These are phyloP conservation scores for Dothideomycetidae sp. DNA, from an alignment of 2,329 filamentous ascomycete species.

Conservation along the genomic window DNA sequence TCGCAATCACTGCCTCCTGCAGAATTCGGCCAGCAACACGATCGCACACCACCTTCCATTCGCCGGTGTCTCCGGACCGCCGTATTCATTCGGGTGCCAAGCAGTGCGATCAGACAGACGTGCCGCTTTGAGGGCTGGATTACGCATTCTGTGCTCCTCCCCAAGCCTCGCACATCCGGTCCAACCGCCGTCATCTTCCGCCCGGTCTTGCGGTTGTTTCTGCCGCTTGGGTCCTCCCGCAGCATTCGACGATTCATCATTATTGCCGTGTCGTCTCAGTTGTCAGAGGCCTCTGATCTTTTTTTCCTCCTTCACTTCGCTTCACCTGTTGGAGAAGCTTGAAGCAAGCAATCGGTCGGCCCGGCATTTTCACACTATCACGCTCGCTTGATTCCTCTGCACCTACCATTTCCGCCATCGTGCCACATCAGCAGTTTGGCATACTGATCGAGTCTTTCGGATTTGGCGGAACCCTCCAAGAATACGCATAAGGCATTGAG, in stretches of 20 bases:
- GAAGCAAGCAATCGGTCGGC: too few relatives aligned
- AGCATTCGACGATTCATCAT: slow-evolving; percentile 1
- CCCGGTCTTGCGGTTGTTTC: slow-evolving; percentile 7
- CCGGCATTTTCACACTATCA: too few relatives aligned
- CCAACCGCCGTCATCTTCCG: neutral
- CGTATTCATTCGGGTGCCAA: neutral
- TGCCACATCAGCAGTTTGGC: too few relatives aligned
- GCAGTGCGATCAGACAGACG: neutral
- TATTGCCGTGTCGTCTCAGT: too few relatives aligned
- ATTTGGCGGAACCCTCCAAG: too few relatives aligned
- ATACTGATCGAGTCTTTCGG: too few relatives aligned
- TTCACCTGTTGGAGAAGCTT: too few relatives aligned
- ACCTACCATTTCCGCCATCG: too few relatives aligned
- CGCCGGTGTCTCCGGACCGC: neutral
- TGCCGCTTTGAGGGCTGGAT: neutral
- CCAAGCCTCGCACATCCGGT: neutral
- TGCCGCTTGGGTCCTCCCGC: slow-evolving; percentile 7
- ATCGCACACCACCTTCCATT: neutral
- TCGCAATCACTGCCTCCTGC: neutral
- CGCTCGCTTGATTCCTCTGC: too few relatives aligned
- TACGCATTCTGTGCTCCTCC: neutral
- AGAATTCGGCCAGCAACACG: neutral
- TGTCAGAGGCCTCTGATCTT: too few relatives aligned
- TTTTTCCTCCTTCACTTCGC: too few relatives aligned
- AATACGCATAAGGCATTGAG: too few relatives aligned